These are phyloP conservation scores for Hermanozyma aechmeae DNA, from an alignment of 805 yeast species.

Conservation along the genomic window DNA sequence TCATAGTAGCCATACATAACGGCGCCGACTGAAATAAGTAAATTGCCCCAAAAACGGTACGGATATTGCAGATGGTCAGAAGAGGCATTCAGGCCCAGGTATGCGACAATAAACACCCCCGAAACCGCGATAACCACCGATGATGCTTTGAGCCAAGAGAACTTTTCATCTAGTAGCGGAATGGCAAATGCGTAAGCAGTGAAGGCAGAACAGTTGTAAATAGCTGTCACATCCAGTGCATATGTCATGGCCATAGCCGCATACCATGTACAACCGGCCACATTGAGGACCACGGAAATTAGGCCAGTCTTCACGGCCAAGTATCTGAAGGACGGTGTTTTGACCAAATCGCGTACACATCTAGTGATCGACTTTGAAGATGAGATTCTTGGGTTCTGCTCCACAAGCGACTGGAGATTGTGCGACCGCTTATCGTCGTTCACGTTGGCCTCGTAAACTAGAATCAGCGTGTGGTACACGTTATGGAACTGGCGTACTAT, in stretches of 20 bases:
- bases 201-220: slow-evolving; percentile 83
- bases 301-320: slow-evolving; percentile 33
- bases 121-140: slow-evolving; percentile 64
- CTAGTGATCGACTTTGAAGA: slow-evolving; percentile 20
- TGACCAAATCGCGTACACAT: slow-evolving; percentile 26
- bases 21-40: slow-evolving; percentile 66
- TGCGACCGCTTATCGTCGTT: slow-evolving; percentile 24
- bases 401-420: slow-evolving; percentile 24
- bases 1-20: slow-evolving; percentile 75
- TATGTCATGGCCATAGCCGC: slow-evolving; percentile 73
- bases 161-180: slow-evolving; percentile 57
- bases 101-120: slow-evolving; percentile 77
- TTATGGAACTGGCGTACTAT: slow-evolving; percentile 34
- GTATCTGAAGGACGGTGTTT: slow-evolving; percentile 40
- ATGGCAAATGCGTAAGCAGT: slow-evolving; percentile 81
- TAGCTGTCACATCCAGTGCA: slow-evolving; percentile 82
- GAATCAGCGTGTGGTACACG: slow-evolving; percentile 33
- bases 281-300: slow-evolving; percentile 49
- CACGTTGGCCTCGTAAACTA: slow-evolving; percentile 32
- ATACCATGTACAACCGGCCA: slow-evolving; percentile 83
- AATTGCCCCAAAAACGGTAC: slow-evolving; percentile 56
- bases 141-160: slow-evolving; percentile 51
- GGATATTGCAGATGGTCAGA: slow-evolving; percentile 36
- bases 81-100: slow-evolving; percentile 22
- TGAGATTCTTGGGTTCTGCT: slow-evolving; percentile 27